Percentiles rank a stretch among this genome's conserved stretches.
These are phyloP conservation scores for Pseudognaphalium luteoalbum DNA, from an alignment of 129 eudicot genomes.

Conservation along the genomic window DNA sequence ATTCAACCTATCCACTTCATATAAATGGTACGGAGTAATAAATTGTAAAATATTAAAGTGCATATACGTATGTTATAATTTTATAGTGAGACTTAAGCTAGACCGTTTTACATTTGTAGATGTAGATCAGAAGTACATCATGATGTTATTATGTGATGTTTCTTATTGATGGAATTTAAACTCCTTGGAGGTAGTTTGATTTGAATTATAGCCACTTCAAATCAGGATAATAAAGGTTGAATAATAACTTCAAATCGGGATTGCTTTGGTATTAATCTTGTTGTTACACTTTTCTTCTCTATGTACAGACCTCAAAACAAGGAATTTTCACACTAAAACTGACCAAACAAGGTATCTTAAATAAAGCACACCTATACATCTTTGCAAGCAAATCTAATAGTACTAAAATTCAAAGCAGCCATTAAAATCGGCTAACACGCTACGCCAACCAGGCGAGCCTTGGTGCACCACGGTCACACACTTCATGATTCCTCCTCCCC, in stretches of 20 bases:
- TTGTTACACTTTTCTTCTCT: background rate
- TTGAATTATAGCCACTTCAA: too few relatives aligned
- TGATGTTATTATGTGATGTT: too few relatives aligned
- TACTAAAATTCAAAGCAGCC: slow-evolving; percentile 22
- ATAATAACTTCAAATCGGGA: background rate
- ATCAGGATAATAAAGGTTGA: too few relatives aligned
- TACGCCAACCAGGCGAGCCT: background rate
- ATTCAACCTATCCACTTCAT: too few relatives aligned
- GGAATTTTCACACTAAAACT: background rate
- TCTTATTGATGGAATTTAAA: too few relatives aligned
- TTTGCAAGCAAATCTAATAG: slow-evolving; percentile 22
- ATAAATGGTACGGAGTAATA: too few relatives aligned
- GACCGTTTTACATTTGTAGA: too few relatives aligned
- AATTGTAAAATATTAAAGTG: too few relatives aligned
- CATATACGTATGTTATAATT: too few relatives aligned
- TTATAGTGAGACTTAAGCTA: too few relatives aligned
- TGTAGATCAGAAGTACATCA: too few relatives aligned
- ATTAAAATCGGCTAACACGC: slow-evolving; percentile 33
- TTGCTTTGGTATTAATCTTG: background rate
- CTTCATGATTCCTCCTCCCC: slow-evolving; percentile 30
- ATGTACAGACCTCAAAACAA: slow-evolving; percentile 19
- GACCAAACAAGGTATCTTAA: background rate
- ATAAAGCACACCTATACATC: slow-evolving; percentile 33
- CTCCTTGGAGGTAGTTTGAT: too few relatives aligned
- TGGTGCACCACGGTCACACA: background rate